These are phyloP conservation scores for Chrysoporthe deuterocubensis DNA, from an alignment of 2,329 filamentous ascomycete genomes.

Conservation along the genomic window DNA sequence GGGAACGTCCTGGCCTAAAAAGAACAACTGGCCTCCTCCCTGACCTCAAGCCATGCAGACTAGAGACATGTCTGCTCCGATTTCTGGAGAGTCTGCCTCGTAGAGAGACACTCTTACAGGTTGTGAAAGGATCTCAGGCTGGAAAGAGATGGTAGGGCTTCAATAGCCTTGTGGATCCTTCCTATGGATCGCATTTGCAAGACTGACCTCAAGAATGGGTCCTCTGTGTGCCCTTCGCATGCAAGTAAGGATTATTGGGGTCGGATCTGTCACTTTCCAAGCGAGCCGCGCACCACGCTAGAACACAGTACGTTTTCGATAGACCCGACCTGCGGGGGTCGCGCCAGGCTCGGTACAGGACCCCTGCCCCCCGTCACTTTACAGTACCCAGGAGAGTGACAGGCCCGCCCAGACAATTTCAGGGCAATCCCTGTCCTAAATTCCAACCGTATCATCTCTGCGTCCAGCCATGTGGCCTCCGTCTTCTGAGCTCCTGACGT, in stretches of 20 bases:
- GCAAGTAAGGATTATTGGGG: neutral
- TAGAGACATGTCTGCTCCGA: neutral
- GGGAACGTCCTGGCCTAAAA: neutral
- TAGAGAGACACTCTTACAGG: neutral
- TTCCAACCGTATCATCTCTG: slow-evolving; percentile 16
- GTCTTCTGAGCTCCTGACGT: slow-evolving; percentile 23
- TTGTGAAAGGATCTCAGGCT: neutral
- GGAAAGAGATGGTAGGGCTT: neutral
- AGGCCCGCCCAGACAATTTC: slow-evolving; percentile 9
- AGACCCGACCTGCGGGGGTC: neutral
- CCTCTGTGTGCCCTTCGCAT: neutral
- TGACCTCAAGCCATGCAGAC: neutral
- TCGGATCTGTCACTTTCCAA: neutral
- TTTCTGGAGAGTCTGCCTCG: neutral
- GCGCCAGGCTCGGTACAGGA: neutral
- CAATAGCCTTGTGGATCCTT: slow-evolving; percentile 8
- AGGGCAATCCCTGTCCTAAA: slow-evolving; percentile 22
- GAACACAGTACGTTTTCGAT: neutral
- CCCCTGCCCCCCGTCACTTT: neutral
- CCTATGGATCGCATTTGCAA: neutral
- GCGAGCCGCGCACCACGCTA: neutral
- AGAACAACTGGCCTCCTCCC: neutral
- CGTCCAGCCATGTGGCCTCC: slow-evolving; percentile 27
- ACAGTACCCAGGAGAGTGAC: neutral
- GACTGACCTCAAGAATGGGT: neutral